Evolutionary conservation across 345 rosid genomes (phyloP).

Genomic region (Angophora floribunda): DNA sequence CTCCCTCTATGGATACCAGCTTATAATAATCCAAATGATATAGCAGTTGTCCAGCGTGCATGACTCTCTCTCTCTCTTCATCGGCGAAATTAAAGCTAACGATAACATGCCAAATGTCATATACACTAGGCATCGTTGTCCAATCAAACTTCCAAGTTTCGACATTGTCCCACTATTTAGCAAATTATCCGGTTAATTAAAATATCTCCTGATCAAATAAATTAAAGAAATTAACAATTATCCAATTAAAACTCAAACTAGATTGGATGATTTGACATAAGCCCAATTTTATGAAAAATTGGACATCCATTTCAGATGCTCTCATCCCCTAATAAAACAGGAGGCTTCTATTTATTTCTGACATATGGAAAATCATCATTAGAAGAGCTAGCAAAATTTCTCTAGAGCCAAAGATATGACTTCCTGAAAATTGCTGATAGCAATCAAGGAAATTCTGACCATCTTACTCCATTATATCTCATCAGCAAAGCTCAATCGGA

Average conservation of each 20-base stretch:
- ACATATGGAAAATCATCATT: not conserved
- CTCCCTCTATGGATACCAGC: not conserved
- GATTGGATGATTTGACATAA: not conserved
- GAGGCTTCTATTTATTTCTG: too few relatives aligned
- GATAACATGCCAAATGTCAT: not conserved
- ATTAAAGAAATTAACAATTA: not conserved
- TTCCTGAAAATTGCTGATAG: not conserved
- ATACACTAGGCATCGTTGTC: not conserved
- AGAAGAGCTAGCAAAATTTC: not conserved
- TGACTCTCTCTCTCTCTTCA: not conserved
- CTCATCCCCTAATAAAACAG: not conserved
- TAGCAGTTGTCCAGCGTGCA: not conserved
- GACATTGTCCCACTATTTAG: not conserved
- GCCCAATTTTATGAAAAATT: not conserved
- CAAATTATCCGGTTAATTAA: not conserved
- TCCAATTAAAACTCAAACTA: not conserved
- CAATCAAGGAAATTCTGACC: not conserved
- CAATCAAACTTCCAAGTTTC: not conserved
- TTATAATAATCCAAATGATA: not conserved
- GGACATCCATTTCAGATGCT: not conserved
- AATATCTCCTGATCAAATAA: not conserved
- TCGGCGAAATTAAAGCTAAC: not conserved
- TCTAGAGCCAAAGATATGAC: not conserved
- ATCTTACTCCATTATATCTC: not conserved
- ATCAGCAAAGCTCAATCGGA: not conserved